phyloP scores from a whole-genome alignment of 1,284 basidiomycete species.

The Cutaneotrichosporon sp. region DNA sequence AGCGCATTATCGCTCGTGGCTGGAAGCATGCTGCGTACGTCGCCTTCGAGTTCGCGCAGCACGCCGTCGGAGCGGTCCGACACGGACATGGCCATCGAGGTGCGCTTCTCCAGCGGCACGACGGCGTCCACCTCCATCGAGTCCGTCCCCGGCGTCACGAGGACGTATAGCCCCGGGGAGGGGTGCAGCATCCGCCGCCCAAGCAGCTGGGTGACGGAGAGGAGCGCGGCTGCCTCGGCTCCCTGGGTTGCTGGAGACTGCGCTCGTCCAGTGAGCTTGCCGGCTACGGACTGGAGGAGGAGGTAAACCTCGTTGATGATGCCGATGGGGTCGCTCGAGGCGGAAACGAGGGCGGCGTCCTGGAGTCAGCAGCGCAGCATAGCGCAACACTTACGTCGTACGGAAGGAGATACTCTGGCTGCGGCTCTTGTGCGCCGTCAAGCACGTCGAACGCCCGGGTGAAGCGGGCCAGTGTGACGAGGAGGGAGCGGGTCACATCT shows the following conservation, averaged over 20 bases:
- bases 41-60: conserved; percentile 64
- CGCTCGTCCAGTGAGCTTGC: conserved; percentile 54
- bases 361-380: no score
- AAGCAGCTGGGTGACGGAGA: conserved; percentile 31
- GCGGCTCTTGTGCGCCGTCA: conserved; percentile 62
- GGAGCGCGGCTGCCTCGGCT: conserved; percentile 44
- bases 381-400: conserved; percentile 12
- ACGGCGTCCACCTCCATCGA: conserved; percentile 39
- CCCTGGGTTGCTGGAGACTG: conserved; percentile 52
- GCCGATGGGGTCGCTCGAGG: conserved; percentile 32
- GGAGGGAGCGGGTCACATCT: conserved; percentile 61
- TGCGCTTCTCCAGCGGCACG: conserved; percentile 35
- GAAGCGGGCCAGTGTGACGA: conserved; percentile 65
- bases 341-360: conserved; percentile 16
- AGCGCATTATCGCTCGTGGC: conserved; percentile 53
- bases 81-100: neutral
- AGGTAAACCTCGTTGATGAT: conserved; percentile 64
- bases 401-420: conserved; percentile 11
- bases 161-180: conserved; percentile 48
- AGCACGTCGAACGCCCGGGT: conserved; percentile 67
- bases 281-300: conserved; percentile 48
- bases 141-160: conserved; percentile 2
- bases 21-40: conserved; percentile 63
- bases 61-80: conserved; percentile 4
- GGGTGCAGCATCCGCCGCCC: conserved; percentile 55